These are phyloP conservation scores for Syzygium malaccense DNA, from an alignment of 441 rosid species.

Conservation along the genomic window DNA sequence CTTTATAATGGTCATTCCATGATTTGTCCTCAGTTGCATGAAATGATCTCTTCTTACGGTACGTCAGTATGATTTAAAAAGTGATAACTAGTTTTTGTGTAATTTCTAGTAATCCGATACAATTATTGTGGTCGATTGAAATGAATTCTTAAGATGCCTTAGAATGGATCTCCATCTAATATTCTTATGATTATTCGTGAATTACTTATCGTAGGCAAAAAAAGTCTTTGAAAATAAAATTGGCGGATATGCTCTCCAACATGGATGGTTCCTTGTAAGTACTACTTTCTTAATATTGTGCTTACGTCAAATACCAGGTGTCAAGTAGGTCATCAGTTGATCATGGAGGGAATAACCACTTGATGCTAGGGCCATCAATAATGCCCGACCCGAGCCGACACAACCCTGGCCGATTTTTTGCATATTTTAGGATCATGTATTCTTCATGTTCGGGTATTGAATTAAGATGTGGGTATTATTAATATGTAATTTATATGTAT, in stretches of 20 bases:
- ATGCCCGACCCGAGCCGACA: too few species aligned
- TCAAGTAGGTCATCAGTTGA: neutral
- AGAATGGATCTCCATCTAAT: neutral
- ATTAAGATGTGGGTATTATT: too few species aligned
- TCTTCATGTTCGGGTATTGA: too few species aligned
- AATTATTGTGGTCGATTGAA: neutral
- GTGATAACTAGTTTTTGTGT: neutral
- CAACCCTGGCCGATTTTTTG: too few species aligned
- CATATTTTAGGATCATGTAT: too few species aligned
- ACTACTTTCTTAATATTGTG: neutral
- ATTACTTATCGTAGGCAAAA: too few species aligned
- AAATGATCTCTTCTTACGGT: conserved; percentile 31
- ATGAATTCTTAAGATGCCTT: too few species aligned
- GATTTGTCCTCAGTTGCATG: conserved; percentile 71
- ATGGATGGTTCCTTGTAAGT: neutral
- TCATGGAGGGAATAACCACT: neutral
- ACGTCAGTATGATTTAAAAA: neutral
- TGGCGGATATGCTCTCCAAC: neutral
- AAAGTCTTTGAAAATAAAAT: too few species aligned
- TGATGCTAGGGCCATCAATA: too few species aligned
- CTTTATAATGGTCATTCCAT: conserved; percentile 81
- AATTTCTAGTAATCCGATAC: too few species aligned
- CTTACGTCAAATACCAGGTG: neutral
- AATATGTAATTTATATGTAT: too few species aligned
- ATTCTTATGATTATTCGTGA: neutral